Conservation (phyloP, 192 early-diverging fungal species). For the Cetraspora pellucida region DNA sequence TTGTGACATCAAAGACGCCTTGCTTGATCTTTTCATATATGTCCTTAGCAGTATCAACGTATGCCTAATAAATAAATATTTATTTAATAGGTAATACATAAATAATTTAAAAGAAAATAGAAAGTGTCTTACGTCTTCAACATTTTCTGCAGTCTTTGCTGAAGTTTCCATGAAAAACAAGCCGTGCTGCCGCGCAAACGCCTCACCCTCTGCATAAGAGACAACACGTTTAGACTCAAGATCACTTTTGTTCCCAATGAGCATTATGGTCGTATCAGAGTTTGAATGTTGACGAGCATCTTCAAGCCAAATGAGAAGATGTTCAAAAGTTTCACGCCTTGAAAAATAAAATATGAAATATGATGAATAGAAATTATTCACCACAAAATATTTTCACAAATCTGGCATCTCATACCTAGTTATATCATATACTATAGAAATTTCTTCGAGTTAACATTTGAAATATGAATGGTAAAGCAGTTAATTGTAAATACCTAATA, state of each 20-base stretch:
- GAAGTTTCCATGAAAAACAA: slow-evolving; percentile 91
- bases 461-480: background rate
- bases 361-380: too few species aligned
- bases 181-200: slow-evolving; percentile 83
- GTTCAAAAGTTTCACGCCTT: slow-evolving; percentile 50
- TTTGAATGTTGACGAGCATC: slow-evolving; percentile 88
- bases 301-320: slow-evolving; percentile 50
- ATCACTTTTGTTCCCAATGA: slow-evolving; percentile 94
- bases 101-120: background rate
- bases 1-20: slow-evolving; percentile 72
- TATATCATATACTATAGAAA: slow-evolving; percentile 70
- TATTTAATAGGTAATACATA: background rate
- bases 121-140: slow-evolving; percentile 59
- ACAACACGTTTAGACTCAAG: slow-evolving; percentile 80
- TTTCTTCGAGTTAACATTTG: background rate
- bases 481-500: slow-evolving; percentile 54
- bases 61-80: slow-evolving; percentile 51
- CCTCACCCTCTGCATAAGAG: slow-evolving; percentile 82
- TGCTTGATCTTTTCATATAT: slow-evolving; percentile 80
- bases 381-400: too few species aligned
- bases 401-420: slow-evolving; percentile 54
- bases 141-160: slow-evolving; percentile 86
- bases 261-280: slow-evolving; percentile 83
- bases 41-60: slow-evolving; percentile 78
- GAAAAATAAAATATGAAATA: too few species aligned